Conservation (phyloP, 2,329 filamentous ascomycete species). For the Colletotrichum echinochloae region DNA sequence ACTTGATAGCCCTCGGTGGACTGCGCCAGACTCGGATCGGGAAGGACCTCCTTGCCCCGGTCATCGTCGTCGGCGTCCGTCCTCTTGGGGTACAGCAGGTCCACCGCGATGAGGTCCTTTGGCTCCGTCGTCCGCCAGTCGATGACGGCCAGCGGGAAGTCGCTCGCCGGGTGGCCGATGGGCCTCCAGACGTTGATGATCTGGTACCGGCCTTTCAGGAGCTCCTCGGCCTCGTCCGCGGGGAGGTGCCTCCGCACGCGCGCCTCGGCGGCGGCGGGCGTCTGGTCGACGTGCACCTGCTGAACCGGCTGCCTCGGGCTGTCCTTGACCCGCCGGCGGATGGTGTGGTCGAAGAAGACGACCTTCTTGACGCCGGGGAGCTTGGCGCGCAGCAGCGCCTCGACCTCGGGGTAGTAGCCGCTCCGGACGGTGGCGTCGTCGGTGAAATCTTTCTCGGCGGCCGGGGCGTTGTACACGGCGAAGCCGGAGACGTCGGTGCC, state of each 20-base stretch:
- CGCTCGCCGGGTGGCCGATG: conserved; percentile 70
- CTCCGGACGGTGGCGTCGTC: conserved; percentile 66
- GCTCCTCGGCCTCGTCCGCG: conserved; percentile 63
- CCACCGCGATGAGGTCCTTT: conserved; percentile 69
- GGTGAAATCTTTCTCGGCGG: conserved; percentile 65
- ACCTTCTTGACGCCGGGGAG: conserved; percentile 70
- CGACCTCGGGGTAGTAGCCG: conserved; percentile 72
- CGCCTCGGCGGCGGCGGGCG: conserved; percentile 68
- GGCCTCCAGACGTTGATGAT: conserved; percentile 80
- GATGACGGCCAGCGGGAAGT: conserved; percentile 73
- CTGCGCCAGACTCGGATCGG: conserved; percentile 57
- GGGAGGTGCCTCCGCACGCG: conserved; percentile 72
- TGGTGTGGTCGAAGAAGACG: conserved; percentile 79
- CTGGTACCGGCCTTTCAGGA: conserved; percentile 70
- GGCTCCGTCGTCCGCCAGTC: conserved; percentile 72
- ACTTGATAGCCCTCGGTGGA: conserved; percentile 72
- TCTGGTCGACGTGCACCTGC: conserved; percentile 80
- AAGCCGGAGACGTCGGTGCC: conserved; percentile 70
- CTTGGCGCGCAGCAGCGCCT: conserved; percentile 65
- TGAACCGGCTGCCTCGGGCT: conserved; percentile 74
- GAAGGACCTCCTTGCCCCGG: conserved; percentile 67
- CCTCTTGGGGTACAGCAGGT: conserved; percentile 71
- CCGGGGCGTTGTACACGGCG: conserved; percentile 63
- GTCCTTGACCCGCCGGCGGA: conserved; percentile 66
- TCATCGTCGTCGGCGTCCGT: conserved; percentile 55